A percentile compares a stretch with the other conserved stretches of the same genome.
phyloP scores from a whole-genome alignment of 306 rosid species.

The Biancaea sappan region DNA sequence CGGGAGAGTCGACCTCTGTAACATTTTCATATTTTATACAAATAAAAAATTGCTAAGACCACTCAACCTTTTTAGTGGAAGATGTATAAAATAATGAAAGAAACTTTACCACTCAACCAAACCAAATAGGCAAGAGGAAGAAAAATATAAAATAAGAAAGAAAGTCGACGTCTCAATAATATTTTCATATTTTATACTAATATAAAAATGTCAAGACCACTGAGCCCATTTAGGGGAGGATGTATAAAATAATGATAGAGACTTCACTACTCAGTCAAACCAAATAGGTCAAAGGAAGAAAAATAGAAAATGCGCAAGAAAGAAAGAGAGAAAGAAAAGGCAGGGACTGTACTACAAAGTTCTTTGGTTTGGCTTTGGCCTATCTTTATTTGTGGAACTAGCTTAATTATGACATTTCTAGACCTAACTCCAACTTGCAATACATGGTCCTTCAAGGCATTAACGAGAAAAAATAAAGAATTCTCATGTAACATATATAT shows the following conservation, averaged over 20 bases:
- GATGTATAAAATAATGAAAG: constrained; percentile 33
- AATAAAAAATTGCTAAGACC: constrained; percentile 20
- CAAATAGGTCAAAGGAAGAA: too few relatives aligned
- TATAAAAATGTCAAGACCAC: too few relatives aligned
- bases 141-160: background rate
- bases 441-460: constrained; percentile 5
- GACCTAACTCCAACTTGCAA: constrained; percentile 40
- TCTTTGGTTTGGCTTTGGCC: too few relatives aligned
- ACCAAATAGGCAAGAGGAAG: constrained; percentile 29
- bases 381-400: constrained; percentile 25
- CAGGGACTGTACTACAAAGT: too few relatives aligned
- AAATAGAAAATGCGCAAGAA: too few relatives aligned
- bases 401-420: constrained; percentile 12
- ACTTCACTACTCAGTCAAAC: too few relatives aligned
- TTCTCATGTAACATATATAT: background rate
- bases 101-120: constrained; percentile 37
- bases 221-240: too few relatives aligned
- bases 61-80: constrained; percentile 39
- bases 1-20: too few relatives aligned
- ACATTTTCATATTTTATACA: too few relatives aligned
- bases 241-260: too few relatives aligned
- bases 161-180: too few relatives aligned
- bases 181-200: too few relatives aligned
- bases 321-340: constrained; percentile 19
- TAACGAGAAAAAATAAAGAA: constrained; percentile 7